phyloP scores from a whole-genome alignment of 345 rosid genomes.

The Eucalyptus decipiens region DNA sequence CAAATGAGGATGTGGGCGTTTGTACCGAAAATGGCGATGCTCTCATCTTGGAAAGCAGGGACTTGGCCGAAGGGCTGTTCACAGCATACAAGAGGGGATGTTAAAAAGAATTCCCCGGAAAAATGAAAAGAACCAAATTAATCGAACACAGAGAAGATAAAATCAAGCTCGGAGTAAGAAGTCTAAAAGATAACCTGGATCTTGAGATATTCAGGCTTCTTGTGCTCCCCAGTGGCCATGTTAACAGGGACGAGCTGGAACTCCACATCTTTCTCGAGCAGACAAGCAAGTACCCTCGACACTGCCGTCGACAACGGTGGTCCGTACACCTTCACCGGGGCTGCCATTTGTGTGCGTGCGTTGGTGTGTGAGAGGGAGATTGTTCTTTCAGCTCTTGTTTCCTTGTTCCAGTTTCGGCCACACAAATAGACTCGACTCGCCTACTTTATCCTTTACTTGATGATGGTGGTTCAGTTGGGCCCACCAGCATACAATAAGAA shows the following conservation, averaged over 20 bases:
- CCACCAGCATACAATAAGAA: not conserved
- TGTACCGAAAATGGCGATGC: slow-evolving; percentile 48
- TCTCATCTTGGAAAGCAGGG: slow-evolving; percentile 56
- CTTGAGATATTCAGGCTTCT: slow-evolving; percentile 50
- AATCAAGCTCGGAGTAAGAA: not conserved
- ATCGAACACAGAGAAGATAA: not conserved
- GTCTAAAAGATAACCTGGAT: slow-evolving; percentile 21
- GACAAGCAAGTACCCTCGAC: slow-evolving; percentile 52
- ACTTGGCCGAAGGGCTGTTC: slow-evolving; percentile 74
- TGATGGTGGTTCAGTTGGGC: not conserved
- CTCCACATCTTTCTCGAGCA: slow-evolving; percentile 46
- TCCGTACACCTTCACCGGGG: slow-evolving; percentile 56
- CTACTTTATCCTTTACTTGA: not conserved
- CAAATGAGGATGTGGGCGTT: not conserved
- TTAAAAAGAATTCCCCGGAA: not conserved
- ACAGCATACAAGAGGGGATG: not conserved
- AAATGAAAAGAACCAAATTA: not conserved
- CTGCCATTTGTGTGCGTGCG: slow-evolving; percentile 11
- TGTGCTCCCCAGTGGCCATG: slow-evolving; percentile 57
- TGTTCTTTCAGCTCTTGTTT: not conserved
- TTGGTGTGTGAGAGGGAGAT: not conserved
- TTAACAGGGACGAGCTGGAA: slow-evolving; percentile 47
- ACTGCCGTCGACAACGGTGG: slow-evolving; percentile 51
- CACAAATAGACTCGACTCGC: not conserved
- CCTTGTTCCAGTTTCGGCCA: not conserved